phyloP scores from a whole-genome alignment of 164 flowering plant species.

The grape (Vitis vinifera) region ASM3070453v1 NC_081808.1:8866001-8866500 shows the following conservation, averaged over 20 bases:
- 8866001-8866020: neutral
- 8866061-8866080: neutral
- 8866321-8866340: neutral
- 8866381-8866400: conserved; percentile 1
- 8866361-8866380: neutral
- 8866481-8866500: neutral
- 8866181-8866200: neutral
- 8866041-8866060: conserved; percentile 4
- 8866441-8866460: neutral
- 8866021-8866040: neutral
- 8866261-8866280: neutral
- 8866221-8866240: neutral
- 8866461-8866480: neutral
- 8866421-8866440: neutral
- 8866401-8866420: neutral
- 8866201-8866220: neutral
- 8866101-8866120: conserved; percentile 3
- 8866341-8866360: neutral
- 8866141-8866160: neutral
- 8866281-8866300: neutral
- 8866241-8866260: neutral
- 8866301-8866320: neutral
- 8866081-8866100: neutral
- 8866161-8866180: neutral
- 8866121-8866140: conserved; percentile 1